A percentile compares a stretch with the other conserved stretches of the same genome.
phyloP scores from a whole-genome alignment of 164 flowering plant genomes.

The Chimonanthus praecox region DNA sequence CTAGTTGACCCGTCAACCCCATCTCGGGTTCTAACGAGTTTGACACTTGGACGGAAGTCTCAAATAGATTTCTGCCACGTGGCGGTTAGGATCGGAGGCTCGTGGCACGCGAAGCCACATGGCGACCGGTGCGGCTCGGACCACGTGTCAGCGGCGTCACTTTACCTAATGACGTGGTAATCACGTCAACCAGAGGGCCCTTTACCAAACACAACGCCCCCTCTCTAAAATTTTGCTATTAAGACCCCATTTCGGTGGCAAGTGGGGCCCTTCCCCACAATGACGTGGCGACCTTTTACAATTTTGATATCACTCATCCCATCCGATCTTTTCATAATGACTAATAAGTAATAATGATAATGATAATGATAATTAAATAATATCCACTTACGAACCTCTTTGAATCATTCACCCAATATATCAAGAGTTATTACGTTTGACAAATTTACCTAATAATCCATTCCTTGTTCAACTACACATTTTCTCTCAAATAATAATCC shows the following conservation, averaged over 20 bases:
- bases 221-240: neutral
- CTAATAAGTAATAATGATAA: too few relatives aligned
- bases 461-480: too few relatives aligned
- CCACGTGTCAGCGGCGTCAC: slow-evolving; percentile 27
- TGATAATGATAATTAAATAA: too few relatives aligned
- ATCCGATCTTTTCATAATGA: neutral
- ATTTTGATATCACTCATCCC: neutral
- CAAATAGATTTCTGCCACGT: slow-evolving; percentile 16
- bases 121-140: slow-evolving; percentile 18
- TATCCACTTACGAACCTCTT: too few relatives aligned
- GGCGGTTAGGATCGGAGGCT: slow-evolving; percentile 1
- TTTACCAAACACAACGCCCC: neutral
- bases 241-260: slow-evolving; percentile 2
- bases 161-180: neutral
- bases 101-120: slow-evolving; percentile 2
- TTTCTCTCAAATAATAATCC: too few relatives aligned
- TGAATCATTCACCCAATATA: too few relatives aligned
- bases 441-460: too few relatives aligned
- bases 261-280: neutral
- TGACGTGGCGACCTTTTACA: neutral
- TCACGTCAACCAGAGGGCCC: neutral
- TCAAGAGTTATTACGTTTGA: too few relatives aligned
- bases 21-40: neutral
- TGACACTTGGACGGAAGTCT: too few relatives aligned
- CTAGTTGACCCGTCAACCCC: slow-evolving; percentile 18